Conservation (phyloP, 305 asterid species). For the Plantago coronopus region DNA sequence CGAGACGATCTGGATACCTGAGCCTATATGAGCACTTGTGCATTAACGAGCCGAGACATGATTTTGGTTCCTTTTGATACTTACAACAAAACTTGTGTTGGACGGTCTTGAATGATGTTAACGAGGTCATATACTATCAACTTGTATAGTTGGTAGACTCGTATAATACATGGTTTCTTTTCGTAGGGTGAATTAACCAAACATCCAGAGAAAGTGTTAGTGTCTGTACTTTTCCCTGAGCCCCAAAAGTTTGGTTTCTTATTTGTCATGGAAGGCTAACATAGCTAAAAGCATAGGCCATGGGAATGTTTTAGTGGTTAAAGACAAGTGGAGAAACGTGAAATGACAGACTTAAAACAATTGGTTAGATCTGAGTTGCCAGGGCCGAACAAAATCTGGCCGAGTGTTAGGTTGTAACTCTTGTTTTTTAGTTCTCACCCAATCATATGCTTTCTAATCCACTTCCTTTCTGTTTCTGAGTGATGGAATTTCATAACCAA, state of each 20-base stretch:
- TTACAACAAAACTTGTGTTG: too few species aligned
- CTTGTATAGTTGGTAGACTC: too few species aligned
- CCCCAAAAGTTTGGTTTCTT: not conserved
- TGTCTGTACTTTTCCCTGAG: not conserved
- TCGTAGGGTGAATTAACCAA: not conserved
- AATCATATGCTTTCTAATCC: not conserved
- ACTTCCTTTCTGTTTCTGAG: not conserved
- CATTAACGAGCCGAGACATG: too few species aligned
- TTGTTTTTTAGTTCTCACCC: conserved; percentile 1
- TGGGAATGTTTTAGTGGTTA: conserved; percentile 11
- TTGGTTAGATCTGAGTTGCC: conserved; percentile 3
- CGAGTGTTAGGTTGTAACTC: conserved; percentile 3
- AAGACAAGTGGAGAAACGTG: conserved; percentile 13
- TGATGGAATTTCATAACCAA: too few species aligned
- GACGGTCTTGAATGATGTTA: too few species aligned
- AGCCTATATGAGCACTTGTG: too few species aligned
- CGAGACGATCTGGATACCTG: too few species aligned
- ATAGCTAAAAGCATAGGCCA: conserved; percentile 2
- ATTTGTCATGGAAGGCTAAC: not conserved
- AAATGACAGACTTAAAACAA: not conserved
- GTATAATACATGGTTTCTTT: too few species aligned
- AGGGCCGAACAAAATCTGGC: conserved; percentile 13
- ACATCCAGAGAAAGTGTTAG: not conserved
- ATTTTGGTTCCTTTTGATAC: too few species aligned
- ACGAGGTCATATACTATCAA: too few species aligned